Evolutionary conservation across 2,329 filamentous ascomycete genomes (phyloP).

Genomic region (Hypoxylon sp.): DNA sequence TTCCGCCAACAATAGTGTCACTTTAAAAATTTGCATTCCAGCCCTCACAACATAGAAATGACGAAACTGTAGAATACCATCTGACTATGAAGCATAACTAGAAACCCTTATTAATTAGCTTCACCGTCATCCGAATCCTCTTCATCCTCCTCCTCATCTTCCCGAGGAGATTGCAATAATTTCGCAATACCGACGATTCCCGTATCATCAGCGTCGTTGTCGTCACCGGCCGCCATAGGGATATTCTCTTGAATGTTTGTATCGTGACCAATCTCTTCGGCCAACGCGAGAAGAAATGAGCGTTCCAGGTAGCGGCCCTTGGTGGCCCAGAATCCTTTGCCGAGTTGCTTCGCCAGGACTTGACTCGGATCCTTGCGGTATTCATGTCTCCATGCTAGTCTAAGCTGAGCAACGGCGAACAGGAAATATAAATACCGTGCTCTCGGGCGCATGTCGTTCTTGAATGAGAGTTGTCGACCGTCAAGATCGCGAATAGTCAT

Average conservation of each 20-base stretch:
- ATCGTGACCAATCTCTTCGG: slow-evolving; percentile 18
- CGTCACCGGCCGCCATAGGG: slow-evolving; percentile 6
- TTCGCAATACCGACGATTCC: slow-evolving; percentile 1
- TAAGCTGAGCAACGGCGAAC: slow-evolving; percentile 14
- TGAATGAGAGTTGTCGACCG: slow-evolving; percentile 13
- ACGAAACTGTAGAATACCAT: too few species aligned
- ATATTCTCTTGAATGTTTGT: slow-evolving; percentile 13
- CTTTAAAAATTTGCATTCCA: too few species aligned
- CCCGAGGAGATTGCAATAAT: too few species aligned
- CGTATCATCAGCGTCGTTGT: slow-evolving; percentile 14
- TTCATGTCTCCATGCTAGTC: slow-evolving; percentile 13
- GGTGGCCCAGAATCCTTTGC: slow-evolving; percentile 14
- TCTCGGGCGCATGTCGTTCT: slow-evolving; percentile 22
- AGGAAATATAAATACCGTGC: slow-evolving; percentile 17
- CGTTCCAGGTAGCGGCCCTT: slow-evolving; percentile 20
- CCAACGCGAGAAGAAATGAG: slow-evolving; percentile 29
- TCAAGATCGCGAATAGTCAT: slow-evolving; percentile 10
- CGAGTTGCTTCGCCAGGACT: not conserved
- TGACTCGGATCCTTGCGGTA: slow-evolving; percentile 5
- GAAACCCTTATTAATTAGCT: too few species aligned
- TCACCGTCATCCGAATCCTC: too few species aligned
- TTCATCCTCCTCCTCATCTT: too few species aligned
- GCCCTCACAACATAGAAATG: too few species aligned
- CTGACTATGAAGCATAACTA: too few species aligned
- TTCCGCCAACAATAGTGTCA: too few species aligned